A percentile compares a stretch with the other conserved stretches of the same genome.
These are phyloP conservation scores for Platanthera zijinensis DNA, from an alignment of 106 monocot genomes.

Conservation along the genomic window DNA sequence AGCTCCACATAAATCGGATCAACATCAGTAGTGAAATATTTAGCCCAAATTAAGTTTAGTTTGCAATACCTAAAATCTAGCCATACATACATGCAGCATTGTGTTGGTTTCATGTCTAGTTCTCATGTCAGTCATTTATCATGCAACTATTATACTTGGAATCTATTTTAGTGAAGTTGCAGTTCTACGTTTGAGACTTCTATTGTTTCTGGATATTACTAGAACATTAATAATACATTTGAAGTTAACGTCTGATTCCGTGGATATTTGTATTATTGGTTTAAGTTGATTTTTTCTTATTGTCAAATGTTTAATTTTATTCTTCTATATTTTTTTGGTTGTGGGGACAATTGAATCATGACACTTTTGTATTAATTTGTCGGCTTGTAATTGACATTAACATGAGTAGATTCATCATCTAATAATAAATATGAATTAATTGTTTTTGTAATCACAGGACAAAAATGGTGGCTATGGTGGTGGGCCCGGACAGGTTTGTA, in stretches of 20 bases:
- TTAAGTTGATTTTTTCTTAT: background rate
- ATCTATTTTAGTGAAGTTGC: background rate
- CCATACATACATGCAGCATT: too few species aligned
- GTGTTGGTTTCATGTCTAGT: too few species aligned
- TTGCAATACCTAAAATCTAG: too few species aligned
- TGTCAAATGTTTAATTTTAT: background rate
- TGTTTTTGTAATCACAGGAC: conserved; percentile 35
- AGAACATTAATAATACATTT: background rate
- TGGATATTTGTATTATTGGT: background rate
- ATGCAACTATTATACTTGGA: background rate
- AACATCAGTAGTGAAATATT: too few species aligned
- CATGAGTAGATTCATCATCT: background rate
- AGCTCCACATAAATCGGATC: too few species aligned
- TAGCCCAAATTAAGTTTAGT: too few species aligned
- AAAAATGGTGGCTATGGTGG: conserved; percentile 90
- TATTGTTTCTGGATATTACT: background rate
- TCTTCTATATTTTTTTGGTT: background rate
- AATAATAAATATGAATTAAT: background rate
- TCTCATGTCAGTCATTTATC: background rate
- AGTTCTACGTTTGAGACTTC: background rate
- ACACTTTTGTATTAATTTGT: background rate
- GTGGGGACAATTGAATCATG: background rate
- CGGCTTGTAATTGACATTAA: background rate
- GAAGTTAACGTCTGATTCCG: background rate
- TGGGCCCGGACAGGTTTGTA: conserved; percentile 71